A percentile compares a stretch with the other conserved stretches of the same genome.
phyloP scores from a whole-genome alignment of 2,329 filamentous ascomycete species.

The Cladosporium halotolerans region DNA sequence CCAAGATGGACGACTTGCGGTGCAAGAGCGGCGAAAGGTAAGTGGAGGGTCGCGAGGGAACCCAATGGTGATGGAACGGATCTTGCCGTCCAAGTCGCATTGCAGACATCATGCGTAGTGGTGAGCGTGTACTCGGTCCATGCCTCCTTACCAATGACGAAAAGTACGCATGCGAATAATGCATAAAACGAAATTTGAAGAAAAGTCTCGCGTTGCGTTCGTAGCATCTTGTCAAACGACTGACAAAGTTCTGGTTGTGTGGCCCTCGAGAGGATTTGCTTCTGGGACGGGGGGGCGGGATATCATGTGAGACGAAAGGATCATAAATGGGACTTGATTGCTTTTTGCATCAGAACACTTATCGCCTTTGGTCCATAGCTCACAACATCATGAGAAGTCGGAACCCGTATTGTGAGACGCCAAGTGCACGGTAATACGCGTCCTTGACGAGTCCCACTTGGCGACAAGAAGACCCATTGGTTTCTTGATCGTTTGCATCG shows the following conservation, averaged over 20 bases:
- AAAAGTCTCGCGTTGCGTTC: background rate
- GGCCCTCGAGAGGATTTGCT: background rate
- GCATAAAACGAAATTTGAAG: background rate
- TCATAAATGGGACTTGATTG: too few species aligned
- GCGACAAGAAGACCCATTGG: background rate
- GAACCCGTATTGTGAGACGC: too few species aligned
- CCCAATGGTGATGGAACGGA: background rate
- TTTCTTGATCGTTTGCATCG: too few species aligned
- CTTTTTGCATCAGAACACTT: too few species aligned
- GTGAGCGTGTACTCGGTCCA: background rate
- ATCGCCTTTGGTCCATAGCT: too few species aligned
- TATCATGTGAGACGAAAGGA: too few species aligned
- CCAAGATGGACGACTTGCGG: background rate
- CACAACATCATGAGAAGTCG: too few species aligned
- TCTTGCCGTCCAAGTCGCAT: too few species aligned
- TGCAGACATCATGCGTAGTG: too few species aligned
- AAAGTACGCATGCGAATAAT: background rate
- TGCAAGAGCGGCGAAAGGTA: background rate
- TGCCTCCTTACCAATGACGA: background rate
- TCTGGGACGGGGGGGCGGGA: too few species aligned
- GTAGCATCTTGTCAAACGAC: background rate
- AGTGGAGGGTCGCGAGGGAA: background rate
- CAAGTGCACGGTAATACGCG: background rate
- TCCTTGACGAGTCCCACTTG: background rate
- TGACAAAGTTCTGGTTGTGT: too few species aligned